A percentile compares a stretch with the other conserved stretches of the same genome.
Conservation (phyloP, 768 basidiomycete genomes). For the Mrakia blollopis region DNA sequence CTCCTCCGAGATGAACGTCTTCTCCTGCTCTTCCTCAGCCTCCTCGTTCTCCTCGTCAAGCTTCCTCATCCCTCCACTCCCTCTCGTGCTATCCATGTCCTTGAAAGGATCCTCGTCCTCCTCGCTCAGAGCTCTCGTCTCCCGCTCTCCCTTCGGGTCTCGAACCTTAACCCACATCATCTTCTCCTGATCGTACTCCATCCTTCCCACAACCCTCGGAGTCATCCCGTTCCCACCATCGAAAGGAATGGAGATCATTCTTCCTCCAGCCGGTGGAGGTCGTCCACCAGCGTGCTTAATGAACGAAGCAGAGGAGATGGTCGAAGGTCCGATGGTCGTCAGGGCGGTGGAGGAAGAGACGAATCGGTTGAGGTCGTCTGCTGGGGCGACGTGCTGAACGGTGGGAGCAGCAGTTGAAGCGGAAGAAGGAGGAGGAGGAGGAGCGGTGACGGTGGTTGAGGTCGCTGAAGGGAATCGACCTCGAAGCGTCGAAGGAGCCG, state of each 20-base stretch:
- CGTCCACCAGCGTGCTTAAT: constrained; percentile 55
- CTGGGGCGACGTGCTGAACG: constrained; percentile 48
- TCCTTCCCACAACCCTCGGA: constrained; percentile 58
- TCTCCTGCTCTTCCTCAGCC: neutral
- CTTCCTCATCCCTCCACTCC: constrained; percentile 8
- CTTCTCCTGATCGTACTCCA: constrained; percentile 76
- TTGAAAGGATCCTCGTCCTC: constrained; percentile 67
- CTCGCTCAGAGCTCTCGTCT: constrained; percentile 27
- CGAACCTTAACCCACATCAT: constrained; percentile 79
- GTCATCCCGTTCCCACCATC: constrained; percentile 50
- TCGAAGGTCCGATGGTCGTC: constrained; percentile 52
- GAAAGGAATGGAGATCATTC: constrained; percentile 67
- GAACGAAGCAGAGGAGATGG: constrained; percentile 66
- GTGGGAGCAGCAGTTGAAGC: neutral
- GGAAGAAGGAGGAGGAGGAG: neutral
- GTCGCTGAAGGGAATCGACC: constrained; percentile 48
- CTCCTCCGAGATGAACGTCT: neutral
- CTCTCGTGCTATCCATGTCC: constrained; percentile 53
- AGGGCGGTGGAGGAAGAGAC: constrained; percentile 72
- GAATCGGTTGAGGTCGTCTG: constrained; percentile 70
- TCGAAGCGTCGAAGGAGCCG: neutral
- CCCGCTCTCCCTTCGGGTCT: constrained; percentile 39
- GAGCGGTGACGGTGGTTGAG: constrained; percentile 28
- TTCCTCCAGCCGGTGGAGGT: constrained; percentile 25
- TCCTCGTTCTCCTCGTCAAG: constrained; percentile 13